A percentile compares a stretch with the other conserved stretches of the same genome.
Evolutionary conservation across 2,329 filamentous ascomycete genomes (phyloP).

Genomic region (Trichoderma pleuroti): DNA sequence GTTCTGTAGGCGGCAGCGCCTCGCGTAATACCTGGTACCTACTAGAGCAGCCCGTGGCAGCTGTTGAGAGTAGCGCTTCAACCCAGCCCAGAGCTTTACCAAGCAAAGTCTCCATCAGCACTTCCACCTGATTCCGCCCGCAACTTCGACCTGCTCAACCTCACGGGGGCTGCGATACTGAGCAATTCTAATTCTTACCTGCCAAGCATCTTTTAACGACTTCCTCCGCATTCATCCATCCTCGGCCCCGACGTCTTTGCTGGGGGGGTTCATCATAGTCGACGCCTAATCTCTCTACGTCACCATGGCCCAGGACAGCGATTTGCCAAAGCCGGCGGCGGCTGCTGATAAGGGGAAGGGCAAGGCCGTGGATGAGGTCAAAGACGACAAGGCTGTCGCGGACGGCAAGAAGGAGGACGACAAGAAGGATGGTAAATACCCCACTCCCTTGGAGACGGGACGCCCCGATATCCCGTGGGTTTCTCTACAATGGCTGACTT

Average conservation of each 20-base stretch:
- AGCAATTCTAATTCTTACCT: neutral
- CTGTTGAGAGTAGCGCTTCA: slow-evolving; percentile 19
- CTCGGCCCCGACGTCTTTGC: slow-evolving; percentile 14
- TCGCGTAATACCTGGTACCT: slow-evolving; percentile 38
- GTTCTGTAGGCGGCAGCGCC: slow-evolving; percentile 41
- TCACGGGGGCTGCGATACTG: slow-evolving; percentile 23
- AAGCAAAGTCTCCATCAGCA: slow-evolving; percentile 35
- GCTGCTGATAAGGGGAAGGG: slow-evolving; percentile 83
- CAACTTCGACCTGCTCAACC: slow-evolving; percentile 25
- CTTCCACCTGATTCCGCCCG: slow-evolving; percentile 31
- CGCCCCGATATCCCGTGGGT: neutral
- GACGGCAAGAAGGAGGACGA: slow-evolving; percentile 79
- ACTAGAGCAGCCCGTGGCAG: slow-evolving; percentile 35
- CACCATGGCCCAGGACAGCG: slow-evolving; percentile 90
- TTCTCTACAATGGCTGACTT: slow-evolving; percentile 1
- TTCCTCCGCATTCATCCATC: slow-evolving; percentile 4
- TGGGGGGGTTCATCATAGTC: slow-evolving; percentile 27
- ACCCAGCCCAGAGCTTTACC: slow-evolving; percentile 34
- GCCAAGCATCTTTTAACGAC: neutral
- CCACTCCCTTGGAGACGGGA: slow-evolving; percentile 19
- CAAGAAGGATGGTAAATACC: slow-evolving; percentile 44
- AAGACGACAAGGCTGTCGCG: slow-evolving; percentile 64
- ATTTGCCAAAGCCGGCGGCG: slow-evolving; percentile 68
- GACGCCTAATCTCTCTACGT: slow-evolving; percentile 33
- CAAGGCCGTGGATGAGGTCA: slow-evolving; percentile 73